Conservation (phyloP, 2,329 filamentous ascomycete genomes). For the Nigrospora osmanthi region DNA sequence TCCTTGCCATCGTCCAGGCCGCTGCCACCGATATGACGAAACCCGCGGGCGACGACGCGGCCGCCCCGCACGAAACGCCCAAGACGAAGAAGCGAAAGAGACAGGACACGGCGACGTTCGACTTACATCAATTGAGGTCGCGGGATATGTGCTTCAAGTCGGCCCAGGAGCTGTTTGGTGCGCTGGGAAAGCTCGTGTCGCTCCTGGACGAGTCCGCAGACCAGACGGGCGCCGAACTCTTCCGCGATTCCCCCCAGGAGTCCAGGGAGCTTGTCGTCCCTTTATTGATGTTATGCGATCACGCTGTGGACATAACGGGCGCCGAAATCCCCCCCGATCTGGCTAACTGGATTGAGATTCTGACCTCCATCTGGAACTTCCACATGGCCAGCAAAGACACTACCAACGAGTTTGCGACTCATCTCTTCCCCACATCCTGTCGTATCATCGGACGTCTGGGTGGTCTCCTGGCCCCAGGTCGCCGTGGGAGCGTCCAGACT, state of each 20-base stretch:
- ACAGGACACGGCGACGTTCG: conserved; percentile 24
- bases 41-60: conserved; percentile 14
- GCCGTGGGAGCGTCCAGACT: conserved; percentile 10
- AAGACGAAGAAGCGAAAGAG: conserved; percentile 42
- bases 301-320: conserved; percentile 23
- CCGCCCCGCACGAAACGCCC: conserved; percentile 15
- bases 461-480: conserved; percentile 8
- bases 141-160: conserved; percentile 34
- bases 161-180: conserved; percentile 38
- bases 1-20: conserved; percentile 58
- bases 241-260: conserved; percentile 40
- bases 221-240: conserved; percentile 46
- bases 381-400: conserved; percentile 43
- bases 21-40: conserved; percentile 51
- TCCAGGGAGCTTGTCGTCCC: conserved; percentile 36
- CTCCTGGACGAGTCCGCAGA: conserved; percentile 29
- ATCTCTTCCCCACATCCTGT: conserved; percentile 32
- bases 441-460: conserved; percentile 33
- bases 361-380: conserved; percentile 42
- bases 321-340: conserved; percentile 26
- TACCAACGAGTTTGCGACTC: conserved; percentile 36
- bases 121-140: conserved; percentile 30
- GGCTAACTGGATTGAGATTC: conserved; percentile 37
- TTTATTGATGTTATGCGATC: conserved; percentile 35
- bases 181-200: conserved; percentile 36